phyloP scores from a whole-genome alignment of 2,329 filamentous ascomycete species.

The Westerdykella aurantiaca region DNA sequence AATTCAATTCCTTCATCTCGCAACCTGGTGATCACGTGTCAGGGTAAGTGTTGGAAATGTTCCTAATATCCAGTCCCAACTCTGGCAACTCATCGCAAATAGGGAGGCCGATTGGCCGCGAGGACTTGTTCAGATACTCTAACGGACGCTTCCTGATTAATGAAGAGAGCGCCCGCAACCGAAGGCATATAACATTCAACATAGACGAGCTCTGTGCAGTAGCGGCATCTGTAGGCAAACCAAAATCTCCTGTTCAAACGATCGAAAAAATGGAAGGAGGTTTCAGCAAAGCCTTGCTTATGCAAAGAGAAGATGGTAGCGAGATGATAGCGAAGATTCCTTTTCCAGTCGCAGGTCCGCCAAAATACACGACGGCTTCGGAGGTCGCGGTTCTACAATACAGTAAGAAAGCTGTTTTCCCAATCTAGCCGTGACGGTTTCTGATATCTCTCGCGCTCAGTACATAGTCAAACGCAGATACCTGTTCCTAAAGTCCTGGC shows the following conservation, averaged over 20 bases:
- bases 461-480: conserved; percentile 12
- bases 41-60: not conserved
- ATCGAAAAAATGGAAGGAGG: too few species aligned
- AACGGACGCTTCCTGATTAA: too few species aligned
- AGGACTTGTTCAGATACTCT: conserved; percentile 8
- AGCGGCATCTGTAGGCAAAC: too few species aligned
- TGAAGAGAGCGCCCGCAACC: too few species aligned
- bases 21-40: conserved; percentile 4
- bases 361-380: too few species aligned
- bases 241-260: too few species aligned
- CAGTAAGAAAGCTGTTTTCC: conserved; percentile 11
- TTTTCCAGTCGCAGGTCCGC: too few species aligned
- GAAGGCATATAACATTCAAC: too few species aligned
- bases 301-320: too few species aligned
- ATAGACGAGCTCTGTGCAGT: too few species aligned
- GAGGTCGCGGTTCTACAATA: conserved; percentile 8
- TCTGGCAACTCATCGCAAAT: not conserved
- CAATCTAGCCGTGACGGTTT: conserved; percentile 1
- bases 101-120: conserved; percentile 10
- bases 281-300: too few species aligned
- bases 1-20: not conserved
- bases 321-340: too few species aligned
- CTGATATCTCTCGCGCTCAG: conserved; percentile 3
- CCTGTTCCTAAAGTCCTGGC: conserved; percentile 25
- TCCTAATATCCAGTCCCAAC: not conserved